These are phyloP conservation scores for Lichtheimia hyalospora DNA, from an alignment of 371 early-diverging fungal species.

Conservation along the genomic window DNA sequence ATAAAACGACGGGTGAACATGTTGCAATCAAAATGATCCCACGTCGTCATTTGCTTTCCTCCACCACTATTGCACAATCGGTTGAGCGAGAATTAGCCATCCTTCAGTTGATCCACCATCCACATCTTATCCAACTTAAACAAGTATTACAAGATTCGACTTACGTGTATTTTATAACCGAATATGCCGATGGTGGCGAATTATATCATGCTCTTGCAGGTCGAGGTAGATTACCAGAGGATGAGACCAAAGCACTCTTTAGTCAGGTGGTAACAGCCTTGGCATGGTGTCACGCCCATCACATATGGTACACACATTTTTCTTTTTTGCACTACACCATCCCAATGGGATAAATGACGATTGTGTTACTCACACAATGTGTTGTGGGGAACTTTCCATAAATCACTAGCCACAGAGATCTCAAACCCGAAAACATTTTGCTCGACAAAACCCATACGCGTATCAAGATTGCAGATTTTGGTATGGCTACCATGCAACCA, in stretches of 20 bases:
- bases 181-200: constrained; percentile 46
- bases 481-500: constrained; percentile 78
- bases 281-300: constrained; percentile 83
- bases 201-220: constrained; percentile 30
- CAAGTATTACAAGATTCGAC: constrained; percentile 64
- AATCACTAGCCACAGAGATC: constrained; percentile 87
- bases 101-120: constrained; percentile 66
- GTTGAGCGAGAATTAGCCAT: constrained; percentile 74
- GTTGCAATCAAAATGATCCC: constrained; percentile 48
- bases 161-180: constrained; percentile 37
- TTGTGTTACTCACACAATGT: no score
- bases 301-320: constrained; percentile 34
- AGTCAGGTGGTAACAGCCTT: constrained; percentile 92
- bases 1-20: constrained; percentile 31
- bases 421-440: constrained; percentile 95
- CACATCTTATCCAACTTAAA: constrained; percentile 59
- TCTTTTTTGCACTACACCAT: no score
- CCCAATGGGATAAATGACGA: no score
- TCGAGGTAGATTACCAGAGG: constrained; percentile 50
- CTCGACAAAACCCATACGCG: constrained; percentile 70
- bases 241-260: constrained; percentile 84
- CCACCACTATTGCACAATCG: constrained; percentile 51
- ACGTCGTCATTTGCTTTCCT: constrained; percentile 26
- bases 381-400: neutral
- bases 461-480: constrained; percentile 85